A percentile compares a stretch with the other conserved stretches of the same genome.
Conservation (phyloP, 1,284 basidiomycete genomes). For the Ganoderma sinense region DNA sequence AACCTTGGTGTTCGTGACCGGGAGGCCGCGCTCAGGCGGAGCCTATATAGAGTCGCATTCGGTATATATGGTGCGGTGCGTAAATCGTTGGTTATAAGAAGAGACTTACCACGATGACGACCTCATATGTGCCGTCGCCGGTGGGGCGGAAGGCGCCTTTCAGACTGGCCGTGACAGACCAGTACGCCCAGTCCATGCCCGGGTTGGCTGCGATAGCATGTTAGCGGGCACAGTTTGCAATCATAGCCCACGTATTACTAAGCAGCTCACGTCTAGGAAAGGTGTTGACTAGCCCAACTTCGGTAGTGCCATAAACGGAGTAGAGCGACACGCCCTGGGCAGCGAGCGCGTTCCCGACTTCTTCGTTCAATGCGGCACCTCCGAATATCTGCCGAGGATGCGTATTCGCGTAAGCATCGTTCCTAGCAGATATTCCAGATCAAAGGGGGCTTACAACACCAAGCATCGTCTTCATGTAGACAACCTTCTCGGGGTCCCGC, state of each 20-base stretch:
- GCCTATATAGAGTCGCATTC: slow-evolving; percentile 6
- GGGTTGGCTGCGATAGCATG: slow-evolving; percentile 17
- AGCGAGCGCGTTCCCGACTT: slow-evolving; percentile 19
- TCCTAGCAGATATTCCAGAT: neutral
- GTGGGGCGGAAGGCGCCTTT: slow-evolving; percentile 23
- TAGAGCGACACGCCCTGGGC: slow-evolving; percentile 16
- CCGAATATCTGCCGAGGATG: neutral
- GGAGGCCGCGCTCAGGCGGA: slow-evolving; percentile 21
- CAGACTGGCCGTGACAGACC: slow-evolving; percentile 11
- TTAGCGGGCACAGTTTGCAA: neutral
- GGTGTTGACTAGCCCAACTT: slow-evolving; percentile 28
- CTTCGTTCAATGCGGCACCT: slow-evolving; percentile 9
- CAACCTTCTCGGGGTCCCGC: slow-evolving; percentile 27
- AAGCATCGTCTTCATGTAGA: slow-evolving; percentile 26
- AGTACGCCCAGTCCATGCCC: slow-evolving; percentile 36
- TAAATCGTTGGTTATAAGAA: neutral
- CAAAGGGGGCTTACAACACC: slow-evolving; percentile 11
- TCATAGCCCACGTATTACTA: too few relatives aligned
- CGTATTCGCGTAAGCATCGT: neutral
- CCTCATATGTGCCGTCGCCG: slow-evolving; percentile 30
- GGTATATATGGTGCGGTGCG: neutral
- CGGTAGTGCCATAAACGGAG: slow-evolving; percentile 27
- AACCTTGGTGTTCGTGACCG: slow-evolving; percentile 36
- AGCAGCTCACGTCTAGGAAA: slow-evolving; percentile 29
- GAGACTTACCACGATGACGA: slow-evolving; percentile 28